Base-by-base conservation (phyloP, 257 asterid species). In the Pogostemon cablin region DNA sequence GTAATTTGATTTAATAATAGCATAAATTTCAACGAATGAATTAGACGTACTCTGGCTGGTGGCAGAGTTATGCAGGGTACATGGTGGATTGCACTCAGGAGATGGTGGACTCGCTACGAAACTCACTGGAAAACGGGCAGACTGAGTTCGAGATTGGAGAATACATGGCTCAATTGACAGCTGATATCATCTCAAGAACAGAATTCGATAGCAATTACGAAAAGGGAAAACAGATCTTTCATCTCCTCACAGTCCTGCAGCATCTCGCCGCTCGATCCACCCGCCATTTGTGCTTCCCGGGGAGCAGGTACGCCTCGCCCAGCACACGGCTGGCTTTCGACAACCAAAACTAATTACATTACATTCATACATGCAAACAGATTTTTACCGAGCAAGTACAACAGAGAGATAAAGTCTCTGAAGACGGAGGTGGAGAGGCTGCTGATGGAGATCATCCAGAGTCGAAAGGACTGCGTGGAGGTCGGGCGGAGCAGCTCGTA, bases 401-500 rank as follows among this genome's bases (percentile, higher is more conserved):
- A 95, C 76, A 81, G 95, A 61, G 96, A 95, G 57, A 89, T 95
- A 81, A 91, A 87, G 60, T 73, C 95, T 2, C 67, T 87, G 20
- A 95, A 95, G 58, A 62, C 75, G 58, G 96, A 95, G 71, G 98
- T 95, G 65, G 98, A 95, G 83, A 82, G 82, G 66, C 65, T 81
- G 41, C 4, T 95, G 40, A 91, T 95, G 99, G 96, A 95, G 82
- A 95, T 95, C 74, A 91, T 95, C 63, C 90, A 89, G 66, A 86
- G 93, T 59, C 81, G 99, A 10, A 82, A 76, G 34, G 95, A 91
- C 56, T 61, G 90, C 60, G 93, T 88, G 0, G 96, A 91, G 41
- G 73, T 91, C n/a, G 96, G 98, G 0, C 67, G 98, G 41, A 87
- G 92, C 81, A 81, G 79, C 37, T 79, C 93, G 0, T 77, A 89